These are phyloP conservation scores for Xylaria sp. DNA, from an alignment of 2,329 filamentous ascomycete genomes.

Conservation along the genomic window DNA sequence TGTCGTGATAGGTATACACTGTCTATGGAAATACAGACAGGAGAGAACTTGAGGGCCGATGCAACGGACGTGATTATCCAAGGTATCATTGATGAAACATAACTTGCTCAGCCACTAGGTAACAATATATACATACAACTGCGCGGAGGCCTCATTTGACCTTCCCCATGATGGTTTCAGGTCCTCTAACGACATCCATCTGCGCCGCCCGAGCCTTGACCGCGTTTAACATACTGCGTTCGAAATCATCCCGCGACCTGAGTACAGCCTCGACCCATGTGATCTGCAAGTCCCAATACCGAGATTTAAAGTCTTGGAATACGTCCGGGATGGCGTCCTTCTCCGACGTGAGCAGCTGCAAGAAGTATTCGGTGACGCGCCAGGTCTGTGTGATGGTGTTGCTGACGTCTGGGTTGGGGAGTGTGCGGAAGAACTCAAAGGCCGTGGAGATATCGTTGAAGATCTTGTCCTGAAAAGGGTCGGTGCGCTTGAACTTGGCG, in stretches of 20 bases:
- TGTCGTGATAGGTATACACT: background rate
- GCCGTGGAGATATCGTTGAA: constrained; percentile 90
- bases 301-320: constrained; percentile 81
- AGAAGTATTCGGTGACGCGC: constrained; percentile 86
- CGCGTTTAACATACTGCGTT: constrained; percentile 83
- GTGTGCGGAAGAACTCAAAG: constrained; percentile 83
- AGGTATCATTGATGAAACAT: constrained; percentile 28
- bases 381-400: constrained; percentile 86
- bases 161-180: constrained; percentile 94
- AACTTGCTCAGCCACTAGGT: constrained; percentile 6
- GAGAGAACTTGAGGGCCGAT: background rate
- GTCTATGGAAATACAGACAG: background rate
- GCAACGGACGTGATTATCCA: constrained; percentile 5
- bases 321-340: constrained; percentile 74
- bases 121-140: constrained; percentile 22
- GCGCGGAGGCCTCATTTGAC: constrained; percentile 64
- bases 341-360: constrained; percentile 79
- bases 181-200: constrained; percentile 77
- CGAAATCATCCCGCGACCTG: constrained; percentile 88
- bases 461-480: constrained; percentile 91
- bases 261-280: constrained; percentile 95
- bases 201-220: constrained; percentile 90
- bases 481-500: constrained; percentile 83
- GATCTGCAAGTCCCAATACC: constrained; percentile 93
- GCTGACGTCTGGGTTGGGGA: constrained; percentile 72